Evolutionary conservation across 352 stramenopile species (phyloP).

Genomic region (Salisapilia sapeloensis): DNA sequence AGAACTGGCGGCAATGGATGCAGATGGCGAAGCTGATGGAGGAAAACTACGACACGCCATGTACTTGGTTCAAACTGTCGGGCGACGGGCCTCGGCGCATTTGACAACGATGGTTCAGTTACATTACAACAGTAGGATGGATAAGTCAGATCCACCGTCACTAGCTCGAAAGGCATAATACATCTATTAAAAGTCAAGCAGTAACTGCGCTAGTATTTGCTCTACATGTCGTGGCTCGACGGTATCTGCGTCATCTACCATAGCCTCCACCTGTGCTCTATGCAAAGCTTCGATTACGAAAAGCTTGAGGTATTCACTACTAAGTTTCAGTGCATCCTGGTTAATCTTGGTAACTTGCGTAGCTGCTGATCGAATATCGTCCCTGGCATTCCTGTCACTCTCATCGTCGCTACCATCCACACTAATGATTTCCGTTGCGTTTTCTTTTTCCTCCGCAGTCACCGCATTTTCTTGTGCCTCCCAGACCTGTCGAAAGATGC

Average conservation of each 20-base stretch:
- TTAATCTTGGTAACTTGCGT: constrained; percentile 53
- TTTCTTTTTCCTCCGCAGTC: constrained; percentile 4
- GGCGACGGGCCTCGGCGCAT: constrained; percentile 17
- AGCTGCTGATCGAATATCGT: constrained; percentile 11
- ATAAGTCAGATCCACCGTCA: constrained; percentile 1
- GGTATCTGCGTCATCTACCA: constrained; percentile 61
- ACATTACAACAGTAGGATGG: constrained; percentile 3
- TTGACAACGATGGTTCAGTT: constrained; percentile 9
- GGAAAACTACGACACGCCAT: constrained; percentile 24
- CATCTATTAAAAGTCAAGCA: constrained; percentile 55
- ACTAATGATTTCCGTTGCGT: not conserved
- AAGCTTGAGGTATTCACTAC: constrained; percentile 52
- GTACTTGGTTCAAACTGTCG: constrained; percentile 24
- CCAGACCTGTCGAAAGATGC: constrained; percentile 57
- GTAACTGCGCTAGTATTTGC: constrained; percentile 60
- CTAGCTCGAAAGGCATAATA: not conserved
- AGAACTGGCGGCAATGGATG: too few species aligned
- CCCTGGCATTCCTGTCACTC: constrained; percentile 11
- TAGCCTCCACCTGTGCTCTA: constrained; percentile 74
- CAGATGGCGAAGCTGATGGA: constrained; percentile 8
- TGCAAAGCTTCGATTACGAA: constrained; percentile 58
- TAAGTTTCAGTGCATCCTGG: constrained; percentile 53
- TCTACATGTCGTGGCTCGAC: constrained; percentile 66
- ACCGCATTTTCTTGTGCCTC: constrained; percentile 7
- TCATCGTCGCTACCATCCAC: not conserved